Evolutionary conservation across 2,329 filamentous ascomycete genomes (phyloP).

Genomic region (Epichloe glyceriae): DNA sequence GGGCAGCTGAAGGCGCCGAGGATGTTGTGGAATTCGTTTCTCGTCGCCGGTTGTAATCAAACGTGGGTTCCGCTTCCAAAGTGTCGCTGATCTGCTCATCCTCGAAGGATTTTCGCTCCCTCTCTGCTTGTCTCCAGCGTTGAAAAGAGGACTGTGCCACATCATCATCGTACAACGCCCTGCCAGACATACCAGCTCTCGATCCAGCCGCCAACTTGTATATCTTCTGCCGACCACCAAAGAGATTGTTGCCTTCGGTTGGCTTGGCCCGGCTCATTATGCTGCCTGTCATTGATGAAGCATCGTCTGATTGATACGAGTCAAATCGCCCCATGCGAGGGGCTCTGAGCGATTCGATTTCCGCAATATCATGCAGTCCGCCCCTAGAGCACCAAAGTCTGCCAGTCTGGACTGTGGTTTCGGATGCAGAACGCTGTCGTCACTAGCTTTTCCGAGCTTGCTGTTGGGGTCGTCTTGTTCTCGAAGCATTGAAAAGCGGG

Average conservation of each 20-base stretch:
- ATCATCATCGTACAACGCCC: slow-evolving; percentile 76
- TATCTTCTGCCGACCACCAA: slow-evolving; percentile 90
- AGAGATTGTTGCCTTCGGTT: slow-evolving; percentile 80
- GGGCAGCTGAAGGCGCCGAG: slow-evolving; percentile 49
- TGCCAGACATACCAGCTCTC: slow-evolving; percentile 45
- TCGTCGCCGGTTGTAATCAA: slow-evolving; percentile 59
- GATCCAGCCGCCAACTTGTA: slow-evolving; percentile 63
- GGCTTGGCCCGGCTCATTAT: slow-evolving; percentile 78
- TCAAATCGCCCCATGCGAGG: slow-evolving; percentile 46
- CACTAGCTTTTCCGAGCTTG: slow-evolving; percentile 83
- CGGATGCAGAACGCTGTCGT: slow-evolving; percentile 81
- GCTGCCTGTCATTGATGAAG: slow-evolving; percentile 49
- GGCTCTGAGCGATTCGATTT: slow-evolving; percentile 69
- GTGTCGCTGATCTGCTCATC: slow-evolving; percentile 24
- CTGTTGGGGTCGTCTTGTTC: slow-evolving; percentile 89
- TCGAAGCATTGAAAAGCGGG: slow-evolving; percentile 89
- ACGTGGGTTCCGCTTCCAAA: slow-evolving; percentile 34
- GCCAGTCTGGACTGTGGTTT: slow-evolving; percentile 67
- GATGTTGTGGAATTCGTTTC: slow-evolving; percentile 82
- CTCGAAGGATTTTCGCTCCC: slow-evolving; percentile 35
- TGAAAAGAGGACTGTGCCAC: slow-evolving; percentile 75
- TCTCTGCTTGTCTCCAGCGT: slow-evolving; percentile 52
- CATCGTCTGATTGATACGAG: slow-evolving; percentile 61
- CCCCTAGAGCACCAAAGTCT: slow-evolving; percentile 49
- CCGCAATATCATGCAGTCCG: slow-evolving; percentile 69